A percentile compares a stretch with the other conserved stretches of the same genome.
Evolutionary conservation across 306 rosid species (phyloP).

Genomic region (Gleditsia sinensis): DNA sequence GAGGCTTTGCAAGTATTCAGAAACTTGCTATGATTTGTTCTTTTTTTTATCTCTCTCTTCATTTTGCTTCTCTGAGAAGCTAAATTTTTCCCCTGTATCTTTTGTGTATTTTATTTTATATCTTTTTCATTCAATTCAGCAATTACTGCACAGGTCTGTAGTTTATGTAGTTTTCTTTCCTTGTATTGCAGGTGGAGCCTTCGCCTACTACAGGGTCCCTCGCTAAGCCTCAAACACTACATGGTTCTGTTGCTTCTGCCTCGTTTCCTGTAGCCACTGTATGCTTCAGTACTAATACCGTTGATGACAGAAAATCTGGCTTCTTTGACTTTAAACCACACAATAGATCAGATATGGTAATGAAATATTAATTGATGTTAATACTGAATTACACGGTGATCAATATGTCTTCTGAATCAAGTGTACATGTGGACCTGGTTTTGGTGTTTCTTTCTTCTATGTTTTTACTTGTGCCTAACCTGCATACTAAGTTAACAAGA

Average conservation of each 20-base stretch:
- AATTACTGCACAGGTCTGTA: slow-evolving; percentile 30
- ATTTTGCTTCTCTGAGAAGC: slow-evolving; percentile 5
- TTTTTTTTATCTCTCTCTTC: background rate
- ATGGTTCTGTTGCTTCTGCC: slow-evolving; percentile 48
- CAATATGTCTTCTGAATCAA: slow-evolving; percentile 14
- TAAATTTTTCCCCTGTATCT: background rate
- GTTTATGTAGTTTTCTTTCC: slow-evolving; percentile 23
- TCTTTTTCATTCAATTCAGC: background rate
- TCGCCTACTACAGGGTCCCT: slow-evolving; percentile 97
- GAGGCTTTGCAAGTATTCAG: slow-evolving; percentile 22
- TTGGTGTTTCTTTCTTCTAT: slow-evolving; percentile 15
- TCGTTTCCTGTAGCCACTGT: slow-evolving; percentile 55
- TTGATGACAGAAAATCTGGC: slow-evolving; percentile 58
- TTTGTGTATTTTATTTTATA: slow-evolving; percentile 6
- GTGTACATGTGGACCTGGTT: background rate
- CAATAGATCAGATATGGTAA: slow-evolving; percentile 64
- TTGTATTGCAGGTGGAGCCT: slow-evolving; percentile 81
- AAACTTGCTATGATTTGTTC: slow-evolving; percentile 2
- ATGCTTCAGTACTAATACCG: slow-evolving; percentile 48
- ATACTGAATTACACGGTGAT: slow-evolving; percentile 1
- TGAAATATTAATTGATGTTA: slow-evolving; percentile 33
- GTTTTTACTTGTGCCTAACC: slow-evolving; percentile 19
- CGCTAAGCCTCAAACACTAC: slow-evolving; percentile 59
- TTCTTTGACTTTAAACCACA: slow-evolving; percentile 80
- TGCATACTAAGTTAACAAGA: slow-evolving; percentile 1